phyloP scores from a whole-genome alignment of 768 basidiomycete species.

The Mycena floridula region DNA sequence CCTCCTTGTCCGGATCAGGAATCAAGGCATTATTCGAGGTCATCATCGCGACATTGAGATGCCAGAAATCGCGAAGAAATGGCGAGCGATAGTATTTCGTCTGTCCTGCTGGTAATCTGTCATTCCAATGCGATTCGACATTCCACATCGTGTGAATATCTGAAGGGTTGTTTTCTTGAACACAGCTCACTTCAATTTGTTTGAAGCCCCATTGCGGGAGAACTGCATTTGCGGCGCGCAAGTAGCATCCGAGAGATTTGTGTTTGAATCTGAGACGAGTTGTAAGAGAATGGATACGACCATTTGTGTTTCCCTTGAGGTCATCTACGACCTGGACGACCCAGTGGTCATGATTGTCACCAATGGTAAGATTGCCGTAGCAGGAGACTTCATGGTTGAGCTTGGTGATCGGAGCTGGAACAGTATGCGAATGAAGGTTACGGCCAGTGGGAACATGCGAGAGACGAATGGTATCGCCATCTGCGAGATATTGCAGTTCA shows the following conservation, averaged over 20 bases:
- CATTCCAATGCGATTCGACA: slow-evolving; percentile 96
- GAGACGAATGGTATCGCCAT: slow-evolving; percentile 79
- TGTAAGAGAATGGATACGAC: slow-evolving; percentile 82
- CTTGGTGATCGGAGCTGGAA: slow-evolving; percentile 86
- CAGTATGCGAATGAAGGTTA: slow-evolving; percentile 87
- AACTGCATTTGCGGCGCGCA: slow-evolving; percentile 81
- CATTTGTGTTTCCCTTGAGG: slow-evolving; percentile 41
- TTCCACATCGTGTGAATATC: slow-evolving; percentile 96
- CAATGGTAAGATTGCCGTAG: slow-evolving; percentile 87
- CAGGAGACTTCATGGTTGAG: slow-evolving; percentile 88
- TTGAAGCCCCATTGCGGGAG: slow-evolving; percentile 99
- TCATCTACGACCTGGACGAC: slow-evolving; percentile 92
- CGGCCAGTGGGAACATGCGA: slow-evolving; percentile 78
- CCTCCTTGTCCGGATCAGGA: slow-evolving; percentile 97
- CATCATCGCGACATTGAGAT: slow-evolving; percentile 99
- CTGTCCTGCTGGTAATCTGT: slow-evolving; percentile 77
- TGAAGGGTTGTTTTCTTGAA: slow-evolving; percentile 74
- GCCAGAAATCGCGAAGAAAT: slow-evolving; percentile 96
- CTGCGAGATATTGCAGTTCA: slow-evolving; percentile 58
- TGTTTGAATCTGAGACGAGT: slow-evolving; percentile 87
- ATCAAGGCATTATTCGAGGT: slow-evolving; percentile 98
- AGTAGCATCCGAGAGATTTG: slow-evolving; percentile 72
- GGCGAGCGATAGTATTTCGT: slow-evolving; percentile 83
- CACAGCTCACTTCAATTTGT: slow-evolving; percentile 94
- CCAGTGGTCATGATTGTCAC: slow-evolving; percentile 91